phyloP scores from a whole-genome alignment of 2,329 filamentous ascomycete genomes.

The Drechslerella stenobrocha region DNA sequence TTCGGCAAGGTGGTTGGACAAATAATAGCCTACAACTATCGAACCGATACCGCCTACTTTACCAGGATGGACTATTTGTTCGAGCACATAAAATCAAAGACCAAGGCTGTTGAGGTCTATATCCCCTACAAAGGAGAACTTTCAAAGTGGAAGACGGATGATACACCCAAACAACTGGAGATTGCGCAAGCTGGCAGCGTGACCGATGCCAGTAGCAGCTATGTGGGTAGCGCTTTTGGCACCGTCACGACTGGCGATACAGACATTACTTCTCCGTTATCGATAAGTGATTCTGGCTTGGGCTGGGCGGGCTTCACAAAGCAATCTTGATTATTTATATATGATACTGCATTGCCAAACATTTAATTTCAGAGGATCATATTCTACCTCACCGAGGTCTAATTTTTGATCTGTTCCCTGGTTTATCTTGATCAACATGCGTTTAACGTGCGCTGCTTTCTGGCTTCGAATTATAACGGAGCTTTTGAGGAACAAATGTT shows the following conservation, averaged over 20 bases:
- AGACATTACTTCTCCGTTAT: constrained; percentile 41
- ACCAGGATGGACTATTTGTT: constrained; percentile 48
- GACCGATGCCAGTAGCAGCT: constrained; percentile 38
- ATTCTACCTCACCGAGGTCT: too few species aligned
- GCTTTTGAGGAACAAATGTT: too few species aligned
- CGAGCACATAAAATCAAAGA: constrained; percentile 47
- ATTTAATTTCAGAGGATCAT: too few species aligned
- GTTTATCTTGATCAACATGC: too few species aligned
- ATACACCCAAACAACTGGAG: constrained; percentile 31
- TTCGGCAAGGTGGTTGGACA: constrained; percentile 48
- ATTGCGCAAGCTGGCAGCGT: constrained; percentile 27
- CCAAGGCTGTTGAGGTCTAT: constrained; percentile 43
- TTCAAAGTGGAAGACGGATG: constrained; percentile 44
- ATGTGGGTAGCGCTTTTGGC: constrained; percentile 37
- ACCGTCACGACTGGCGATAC: constrained; percentile 38
- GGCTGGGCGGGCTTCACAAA: constrained; percentile 40
- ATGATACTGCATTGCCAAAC: too few species aligned
- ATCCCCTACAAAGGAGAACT: constrained; percentile 47
- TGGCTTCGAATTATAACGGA: too few species aligned
- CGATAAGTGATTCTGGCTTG: constrained; percentile 40
- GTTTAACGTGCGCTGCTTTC: too few species aligned
- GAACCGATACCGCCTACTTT: constrained; percentile 44
- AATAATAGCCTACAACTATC: constrained; percentile 48
- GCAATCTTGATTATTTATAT: background rate
- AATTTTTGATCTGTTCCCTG: too few species aligned